Evolutionary conservation across 352 stramenopile species (phyloP), one percentile per base, ranked within the genome.

Genomic region (Plasmopara halstedii): DNA sequence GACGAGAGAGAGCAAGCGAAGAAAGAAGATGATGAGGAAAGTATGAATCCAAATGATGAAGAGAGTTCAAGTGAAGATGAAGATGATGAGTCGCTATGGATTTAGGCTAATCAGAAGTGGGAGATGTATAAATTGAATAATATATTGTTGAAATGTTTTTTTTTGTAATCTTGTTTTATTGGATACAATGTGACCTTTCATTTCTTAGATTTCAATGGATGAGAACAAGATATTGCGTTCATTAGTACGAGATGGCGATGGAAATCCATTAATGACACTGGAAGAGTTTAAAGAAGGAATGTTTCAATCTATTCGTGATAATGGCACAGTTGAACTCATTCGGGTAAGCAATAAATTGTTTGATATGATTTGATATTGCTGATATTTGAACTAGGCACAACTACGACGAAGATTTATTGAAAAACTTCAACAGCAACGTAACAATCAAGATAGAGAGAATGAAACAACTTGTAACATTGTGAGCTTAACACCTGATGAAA

Each of bases 231-330:
- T 14, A 9, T 10, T 47, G 10, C 31, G 38, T 26, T 10, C 46
- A n/a, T 22, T 39, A 25, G 18, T 34, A 9, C 43, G 36, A n/a
- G 39, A 60, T 42, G 44, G 17, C 0, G 49, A 64, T 37, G 53
- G 37, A 17, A 56, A 60, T 13, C 33, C 40, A 15, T 62, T 67
- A 37, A 68, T 86, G 66, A 71, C 73, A 44, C 56, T 86, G 32
- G 72, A 86, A 15, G 62, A 82, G 55, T 43, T 86, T 27, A 84
- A 81, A 47, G 59, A 78, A 42, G 62, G 70, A 37, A 86, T 88
- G 67, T 88, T 86, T 58, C 62, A 69, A 41, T 76, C 73, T 6
- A 70, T 88, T 27, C 67, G 67, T 8, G 73, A 86, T 37, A 72
- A 67, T 1, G 73, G 76, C 17, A 79, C 73, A 7, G 56, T 84